Percentiles rank a stretch among this genome's conserved stretches.
phyloP scores from a whole-genome alignment of 805 yeast genomes.

The Ogataea pignaliae region DNA sequence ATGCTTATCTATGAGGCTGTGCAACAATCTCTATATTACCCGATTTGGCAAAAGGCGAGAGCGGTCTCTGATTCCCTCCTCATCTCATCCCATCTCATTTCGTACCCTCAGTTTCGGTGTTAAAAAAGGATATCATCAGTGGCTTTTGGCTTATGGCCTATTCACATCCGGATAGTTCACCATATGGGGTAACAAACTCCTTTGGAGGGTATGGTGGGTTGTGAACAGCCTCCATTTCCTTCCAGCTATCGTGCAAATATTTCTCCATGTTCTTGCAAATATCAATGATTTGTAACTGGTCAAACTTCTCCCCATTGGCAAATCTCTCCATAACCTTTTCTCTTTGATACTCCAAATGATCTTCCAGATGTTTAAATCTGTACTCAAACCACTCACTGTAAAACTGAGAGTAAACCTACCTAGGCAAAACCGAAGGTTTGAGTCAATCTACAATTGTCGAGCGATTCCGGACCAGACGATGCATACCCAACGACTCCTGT shows the following conservation, averaged over 20 bases:
- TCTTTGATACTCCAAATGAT: conserved; percentile 18
- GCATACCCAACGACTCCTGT: conserved; percentile 29
- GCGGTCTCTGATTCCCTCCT: too few species aligned
- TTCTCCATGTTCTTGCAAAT: conserved; percentile 26
- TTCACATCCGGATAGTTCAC: conserved; percentile 14
- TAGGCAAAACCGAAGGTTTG: conserved; percentile 31
- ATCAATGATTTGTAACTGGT: conserved; percentile 24
- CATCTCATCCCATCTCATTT: too few species aligned
- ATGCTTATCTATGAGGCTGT: too few species aligned
- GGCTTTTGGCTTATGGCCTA: too few species aligned
- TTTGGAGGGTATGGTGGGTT: conserved; percentile 25
- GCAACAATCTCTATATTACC: too few species aligned
- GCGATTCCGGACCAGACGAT: conserved; percentile 22
- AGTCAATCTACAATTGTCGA: conserved; percentile 29
- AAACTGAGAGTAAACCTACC: conserved; percentile 28
- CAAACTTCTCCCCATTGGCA: conserved; percentile 22
- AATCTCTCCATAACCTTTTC: conserved; percentile 16
- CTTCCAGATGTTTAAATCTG: conserved; percentile 26
- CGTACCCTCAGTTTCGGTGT: too few species aligned
- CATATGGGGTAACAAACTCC: conserved; percentile 19
- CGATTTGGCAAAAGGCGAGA: too few species aligned
- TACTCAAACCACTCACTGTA: conserved; percentile 33
- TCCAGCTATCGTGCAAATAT: conserved; percentile 26
- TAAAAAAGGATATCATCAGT: too few species aligned
- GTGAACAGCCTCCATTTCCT: conserved; percentile 29